Base-by-base conservation (phyloP, 2,329 filamentous ascomycete species). In the Ophiostoma sp. region DNA sequence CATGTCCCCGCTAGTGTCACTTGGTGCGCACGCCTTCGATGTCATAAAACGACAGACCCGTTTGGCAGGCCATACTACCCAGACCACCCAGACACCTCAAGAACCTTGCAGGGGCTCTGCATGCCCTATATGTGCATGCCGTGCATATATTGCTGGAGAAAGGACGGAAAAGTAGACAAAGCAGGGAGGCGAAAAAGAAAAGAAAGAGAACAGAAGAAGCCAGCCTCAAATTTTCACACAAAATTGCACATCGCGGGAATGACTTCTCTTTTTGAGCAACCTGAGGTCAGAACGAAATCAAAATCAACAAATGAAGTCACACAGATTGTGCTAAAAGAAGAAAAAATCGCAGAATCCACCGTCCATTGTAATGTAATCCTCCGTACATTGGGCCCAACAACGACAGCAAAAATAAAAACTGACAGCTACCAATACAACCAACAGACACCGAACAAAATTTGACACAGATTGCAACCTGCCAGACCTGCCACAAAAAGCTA, bases 41-140 rank as follows among this genome's bases (percentile, higher is more conserved):
- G 55, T 17, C 25, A 57, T 17, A 57, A 57, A 17, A 31, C 25
- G 55, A 57, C 55, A 17, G 55, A 17, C 55, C 55, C 55, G 28
- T 59, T 59, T 33, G 28, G 17, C 12, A 59, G 55, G 55, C 28
- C 55, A 8, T 15, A 25, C 50, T 25, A 25, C n/a, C 8, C 15
- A 48, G 42, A 48, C 42, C 19, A 4, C 42, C 33, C 33, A 36
- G n/a, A n/a, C 15, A 9, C 11, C 9, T 12, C 39, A 42, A 12
- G 3, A 48, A 48, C 42, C 42, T 48, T 48, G 42, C 42, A 48
- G 15, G 42, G 15, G 39, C 39, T 70, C 31, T 76, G 75, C 74
- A 61, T 75, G 36, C 75, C 75, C n/a, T n/a, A n/a, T n/a, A n/a
- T n/a, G 31, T 63, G 15, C 19, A 39, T 63, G 19, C 31, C 17